Evolutionary conservation across 495 filamentous ascomycete genomes (phyloP).

Genomic region (Lasiosphaeria miniovina): DNA sequence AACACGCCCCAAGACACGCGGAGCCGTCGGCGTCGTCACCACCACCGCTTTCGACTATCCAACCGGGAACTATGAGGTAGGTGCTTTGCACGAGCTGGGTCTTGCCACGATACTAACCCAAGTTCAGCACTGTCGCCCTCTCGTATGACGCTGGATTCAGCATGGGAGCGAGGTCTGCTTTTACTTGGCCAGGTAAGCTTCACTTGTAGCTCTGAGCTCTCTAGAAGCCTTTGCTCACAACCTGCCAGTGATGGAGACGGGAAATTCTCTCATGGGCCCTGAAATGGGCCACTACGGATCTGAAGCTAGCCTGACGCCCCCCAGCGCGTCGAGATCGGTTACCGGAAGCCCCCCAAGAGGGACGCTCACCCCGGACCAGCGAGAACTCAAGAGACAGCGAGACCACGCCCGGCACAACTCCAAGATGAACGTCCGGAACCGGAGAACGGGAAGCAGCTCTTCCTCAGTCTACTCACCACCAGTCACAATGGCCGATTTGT

Average conservation of each 20-base stretch:
- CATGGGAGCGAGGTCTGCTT: conserved; percentile 45
- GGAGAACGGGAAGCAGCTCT: conserved; percentile 41
- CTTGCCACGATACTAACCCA: conserved; percentile 14
- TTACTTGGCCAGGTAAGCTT: conserved; percentile 39
- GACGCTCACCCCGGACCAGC: conserved; percentile 45
- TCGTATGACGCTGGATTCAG: conserved; percentile 43
- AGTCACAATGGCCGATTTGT: conserved; percentile 38
- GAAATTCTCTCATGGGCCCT: conserved; percentile 36
- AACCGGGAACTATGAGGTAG: conserved; percentile 43
- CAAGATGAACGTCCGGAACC: conserved; percentile 38
- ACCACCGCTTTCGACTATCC: conserved; percentile 20
- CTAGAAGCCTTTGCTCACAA: conserved; percentile 14
- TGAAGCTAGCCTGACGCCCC: conserved; percentile 43
- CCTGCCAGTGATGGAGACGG: conserved; percentile 34
- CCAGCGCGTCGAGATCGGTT: conserved; percentile 42
- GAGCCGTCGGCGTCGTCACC: conserved; percentile 28
- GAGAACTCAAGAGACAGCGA: conserved; percentile 47
- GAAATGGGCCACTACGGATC: conserved; percentile 39
- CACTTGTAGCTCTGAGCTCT: not conserved
- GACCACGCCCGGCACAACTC: conserved; percentile 44
- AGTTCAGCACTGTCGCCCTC: conserved; percentile 42
- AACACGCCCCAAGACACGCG: conserved; percentile 31
- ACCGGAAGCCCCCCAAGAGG: conserved; percentile 46
- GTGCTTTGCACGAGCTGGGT: not conserved
- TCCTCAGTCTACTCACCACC: conserved; percentile 42